Evolutionary conservation across 768 basidiomycete genomes (phyloP), one percentile per base, ranked within the genome.

Genomic region (Trichaptum fuscoviolaceum): DNA sequence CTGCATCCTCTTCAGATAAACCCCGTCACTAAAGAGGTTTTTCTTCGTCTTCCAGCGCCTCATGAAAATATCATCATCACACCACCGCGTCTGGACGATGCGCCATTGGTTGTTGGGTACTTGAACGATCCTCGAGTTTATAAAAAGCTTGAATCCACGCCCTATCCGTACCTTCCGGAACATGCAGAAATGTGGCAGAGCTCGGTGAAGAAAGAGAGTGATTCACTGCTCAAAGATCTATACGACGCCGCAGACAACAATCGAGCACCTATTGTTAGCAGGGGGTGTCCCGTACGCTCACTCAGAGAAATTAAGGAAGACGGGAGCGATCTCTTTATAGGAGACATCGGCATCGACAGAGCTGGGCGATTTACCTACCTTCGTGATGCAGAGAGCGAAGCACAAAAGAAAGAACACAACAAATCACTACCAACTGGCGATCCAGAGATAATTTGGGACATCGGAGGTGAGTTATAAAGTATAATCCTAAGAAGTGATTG

Each of bases 21-120:
- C 64, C 64, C 76, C 2, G 64, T 64, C 26, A 84, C 82, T 1
- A 80, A 80, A 58, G 86, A 88, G 69, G 82, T 81, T 1, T 89
- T 84, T 73, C 78, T 89, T 18, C 83, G 82, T 12, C 79, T 90
- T 24, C 77, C 80, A 4, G 69, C 74, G 36, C 85, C 85, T 52
- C 77, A 80, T 65, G 79, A 84, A 61, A 78, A 78, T 66, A 84
- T 89, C 68, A 82, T 89, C 65, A 67, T 89, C 42, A 89, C 87
- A 7, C 83, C 88, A 20, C 84, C 85, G 20, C 84, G 87, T 57
- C 63, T 71, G 26, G 74, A 72, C 42, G 85, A 88, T 69, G 79
- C 75, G 15, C 73, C 78, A 27, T 63, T 70, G 9, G 66, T 79
- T n/a, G 68, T 78, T 7, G 69, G 76, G 0, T 70, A 78, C 66